A percentile compares a stretch with the other conserved stretches of the same genome.
phyloP scores from a whole-genome alignment of 192 early-diverging fungal genomes.

The Umbelopsis isabellina region DNA sequence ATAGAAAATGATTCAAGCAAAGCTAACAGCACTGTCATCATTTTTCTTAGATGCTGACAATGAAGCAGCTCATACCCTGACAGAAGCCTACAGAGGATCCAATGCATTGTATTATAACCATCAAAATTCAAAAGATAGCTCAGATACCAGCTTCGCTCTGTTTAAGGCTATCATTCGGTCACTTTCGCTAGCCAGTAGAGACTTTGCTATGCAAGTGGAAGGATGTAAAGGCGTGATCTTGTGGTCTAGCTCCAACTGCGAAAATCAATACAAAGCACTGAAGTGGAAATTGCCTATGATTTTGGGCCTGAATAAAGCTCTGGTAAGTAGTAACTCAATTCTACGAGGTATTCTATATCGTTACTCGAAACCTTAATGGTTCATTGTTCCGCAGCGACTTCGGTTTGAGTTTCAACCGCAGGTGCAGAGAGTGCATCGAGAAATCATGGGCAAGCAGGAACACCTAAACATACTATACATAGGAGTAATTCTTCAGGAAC shows the following conservation, averaged over 20 bases:
- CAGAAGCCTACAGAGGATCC: constrained; percentile 26
- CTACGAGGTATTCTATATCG: neutral
- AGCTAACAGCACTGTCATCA: neutral
- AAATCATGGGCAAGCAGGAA: neutral
- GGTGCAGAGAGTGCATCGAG: neutral
- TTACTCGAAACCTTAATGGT: neutral
- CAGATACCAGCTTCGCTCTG: constrained; percentile 6
- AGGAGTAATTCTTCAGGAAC: constrained; percentile 34
- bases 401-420: neutral
- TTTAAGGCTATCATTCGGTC: constrained; percentile 31
- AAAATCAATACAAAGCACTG: neutral
- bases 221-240: constrained; percentile 39
- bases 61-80: constrained; percentile 31
- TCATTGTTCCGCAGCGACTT: neutral
- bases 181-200: constrained; percentile 26
- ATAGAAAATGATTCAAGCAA: neutral
- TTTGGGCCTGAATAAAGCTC: neutral
- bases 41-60: constrained; percentile 32
- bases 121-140: neutral
- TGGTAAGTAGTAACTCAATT: neutral
- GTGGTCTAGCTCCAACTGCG: constrained; percentile 26
- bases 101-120: constrained; percentile 22
- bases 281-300: constrained; percentile 10
- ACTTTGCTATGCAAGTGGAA: constrained; percentile 42
- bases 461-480: constrained; percentile 9